Evolutionary conservation across 768 basidiomycete genomes (phyloP).

Genomic region (Auricularia cornea): DNA sequence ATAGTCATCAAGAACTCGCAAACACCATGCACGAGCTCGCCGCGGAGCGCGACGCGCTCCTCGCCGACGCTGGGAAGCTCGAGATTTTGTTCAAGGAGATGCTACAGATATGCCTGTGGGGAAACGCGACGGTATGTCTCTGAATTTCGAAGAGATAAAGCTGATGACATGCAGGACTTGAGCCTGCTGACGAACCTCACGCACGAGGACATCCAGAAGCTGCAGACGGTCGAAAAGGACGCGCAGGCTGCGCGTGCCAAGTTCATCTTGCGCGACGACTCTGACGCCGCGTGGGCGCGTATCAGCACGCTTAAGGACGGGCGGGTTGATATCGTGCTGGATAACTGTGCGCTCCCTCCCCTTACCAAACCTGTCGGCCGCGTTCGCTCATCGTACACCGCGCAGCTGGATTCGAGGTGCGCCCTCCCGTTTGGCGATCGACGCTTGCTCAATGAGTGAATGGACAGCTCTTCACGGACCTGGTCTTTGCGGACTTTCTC

Average conservation of each 20-base stretch:
- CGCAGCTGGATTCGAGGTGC: slow-evolving; percentile 84
- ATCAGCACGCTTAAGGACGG: slow-evolving; percentile 44
- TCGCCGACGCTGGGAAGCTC: slow-evolving; percentile 44
- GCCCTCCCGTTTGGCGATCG: too few species aligned
- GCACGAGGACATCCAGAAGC: slow-evolving; percentile 67
- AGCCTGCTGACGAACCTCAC: slow-evolving; percentile 84
- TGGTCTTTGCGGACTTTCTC: slow-evolving; percentile 89
- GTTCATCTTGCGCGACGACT: slow-evolving; percentile 81
- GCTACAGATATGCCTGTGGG: slow-evolving; percentile 88
- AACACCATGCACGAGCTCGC: slow-evolving; percentile 62
- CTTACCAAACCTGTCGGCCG: slow-evolving; percentile 1
- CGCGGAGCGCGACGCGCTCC: slow-evolving; percentile 35
- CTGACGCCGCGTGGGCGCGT: slow-evolving; percentile 64
- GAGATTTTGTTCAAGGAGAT: slow-evolving; percentile 69
- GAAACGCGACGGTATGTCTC: neutral
- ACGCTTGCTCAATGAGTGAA: slow-evolving; percentile 2
- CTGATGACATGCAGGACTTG: slow-evolving; percentile 77
- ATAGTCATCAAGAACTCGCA: slow-evolving; percentile 51
- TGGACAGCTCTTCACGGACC: slow-evolving; percentile 77
- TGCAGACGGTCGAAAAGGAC: slow-evolving; percentile 78
- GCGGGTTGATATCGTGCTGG: slow-evolving; percentile 79
- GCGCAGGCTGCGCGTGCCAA: slow-evolving; percentile 67
- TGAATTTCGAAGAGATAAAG: too few species aligned
- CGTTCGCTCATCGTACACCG: neutral
- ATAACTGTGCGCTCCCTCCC: slow-evolving; percentile 58